These are phyloP conservation scores for Puccinia triticina DNA, from an alignment of 1,284 basidiomycete species.

Conservation along the genomic window DNA sequence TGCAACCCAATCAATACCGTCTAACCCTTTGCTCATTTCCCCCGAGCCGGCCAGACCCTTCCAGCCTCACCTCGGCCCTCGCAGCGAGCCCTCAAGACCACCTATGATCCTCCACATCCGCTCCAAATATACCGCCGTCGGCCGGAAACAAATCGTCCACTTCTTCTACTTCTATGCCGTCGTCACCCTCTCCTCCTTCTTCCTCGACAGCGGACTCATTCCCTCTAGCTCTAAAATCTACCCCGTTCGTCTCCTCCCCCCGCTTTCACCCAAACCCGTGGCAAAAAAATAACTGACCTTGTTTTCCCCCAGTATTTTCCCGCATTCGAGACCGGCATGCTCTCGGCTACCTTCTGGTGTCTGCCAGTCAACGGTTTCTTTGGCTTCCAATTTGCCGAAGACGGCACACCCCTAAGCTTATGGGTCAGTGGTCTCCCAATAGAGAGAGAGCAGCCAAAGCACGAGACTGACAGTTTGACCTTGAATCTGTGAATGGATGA, in stretches of 20 bases:
- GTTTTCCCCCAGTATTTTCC: conserved; percentile 76
- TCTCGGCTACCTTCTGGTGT: conserved; percentile 85
- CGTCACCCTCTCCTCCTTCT: conserved; percentile 88
- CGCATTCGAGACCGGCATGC: conserved; percentile 85
- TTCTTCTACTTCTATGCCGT: conserved; percentile 97
- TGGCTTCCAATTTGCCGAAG: conserved; percentile 99
- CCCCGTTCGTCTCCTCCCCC: conserved; percentile 74
- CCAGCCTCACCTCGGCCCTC: no score
- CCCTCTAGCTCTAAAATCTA: conserved; percentile 85
- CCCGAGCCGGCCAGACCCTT: no score
- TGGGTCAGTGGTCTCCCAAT: conserved; percentile 77
- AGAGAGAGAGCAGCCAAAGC: conserved; percentile 4
- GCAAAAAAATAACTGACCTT: no score
- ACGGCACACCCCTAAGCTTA: conserved; percentile 90
- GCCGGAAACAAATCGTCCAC: conserved; percentile 93
- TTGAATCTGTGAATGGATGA: neutral
- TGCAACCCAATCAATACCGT: no score
- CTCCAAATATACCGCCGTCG: no score
- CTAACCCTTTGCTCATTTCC: no score
- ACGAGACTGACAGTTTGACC: neutral
- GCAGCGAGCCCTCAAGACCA: no score
- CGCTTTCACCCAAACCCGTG: no score
- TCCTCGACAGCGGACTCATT: conserved; percentile 94
- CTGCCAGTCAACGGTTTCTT: no score
- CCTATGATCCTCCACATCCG: no score